Evolutionary conservation across 2,329 filamentous ascomycete genomes (phyloP).

Genomic region (Aspergillus tamarii): DNA sequence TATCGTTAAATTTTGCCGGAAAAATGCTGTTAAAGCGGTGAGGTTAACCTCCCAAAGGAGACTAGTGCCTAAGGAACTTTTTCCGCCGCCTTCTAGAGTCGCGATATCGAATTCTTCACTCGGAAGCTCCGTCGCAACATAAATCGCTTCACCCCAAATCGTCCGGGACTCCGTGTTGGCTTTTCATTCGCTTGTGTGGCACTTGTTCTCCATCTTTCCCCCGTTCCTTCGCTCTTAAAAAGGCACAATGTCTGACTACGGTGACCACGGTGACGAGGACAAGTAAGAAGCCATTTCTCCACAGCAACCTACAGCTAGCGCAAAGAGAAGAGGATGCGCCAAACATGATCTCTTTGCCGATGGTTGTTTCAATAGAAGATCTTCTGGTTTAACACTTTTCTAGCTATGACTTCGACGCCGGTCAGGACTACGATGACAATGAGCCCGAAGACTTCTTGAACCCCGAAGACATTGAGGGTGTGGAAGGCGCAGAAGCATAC

Average conservation of each 20-base stretch:
- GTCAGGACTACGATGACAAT: constrained; percentile 69
- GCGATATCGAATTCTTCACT: constrained; percentile 28
- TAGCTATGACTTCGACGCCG: constrained; percentile 59
- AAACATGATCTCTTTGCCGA: constrained; percentile 3
- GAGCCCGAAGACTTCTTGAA: constrained; percentile 61
- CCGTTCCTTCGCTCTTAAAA: constrained; percentile 16
- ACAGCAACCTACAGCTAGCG: constrained; percentile 16
- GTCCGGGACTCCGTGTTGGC: constrained; percentile 15
- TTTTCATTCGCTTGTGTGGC: constrained; percentile 16
- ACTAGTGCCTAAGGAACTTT: constrained; percentile 39
- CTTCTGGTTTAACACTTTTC: constrained; percentile 30
- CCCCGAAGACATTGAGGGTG: constrained; percentile 57
- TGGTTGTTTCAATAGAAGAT: constrained; percentile 7
- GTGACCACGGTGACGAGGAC: constrained; percentile 65
- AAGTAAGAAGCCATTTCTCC: constrained; percentile 51
- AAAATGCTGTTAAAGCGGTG: constrained; percentile 32
- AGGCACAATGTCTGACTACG: constrained; percentile 71
- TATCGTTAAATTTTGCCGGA: constrained; percentile 36
- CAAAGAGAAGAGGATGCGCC: constrained; percentile 9
- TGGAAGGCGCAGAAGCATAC: constrained; percentile 59
- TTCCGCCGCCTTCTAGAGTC: constrained; percentile 36
- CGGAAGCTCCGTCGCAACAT: constrained; percentile 19
- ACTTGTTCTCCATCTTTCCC: constrained; percentile 18
- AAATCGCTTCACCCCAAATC: constrained; percentile 18
- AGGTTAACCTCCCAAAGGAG: constrained; percentile 23